Evolutionary conservation across 2,329 filamentous ascomycete species (phyloP), one percentile per base, ranked within the genome.

Genomic region (Microdochium trichocladiopsis): DNA sequence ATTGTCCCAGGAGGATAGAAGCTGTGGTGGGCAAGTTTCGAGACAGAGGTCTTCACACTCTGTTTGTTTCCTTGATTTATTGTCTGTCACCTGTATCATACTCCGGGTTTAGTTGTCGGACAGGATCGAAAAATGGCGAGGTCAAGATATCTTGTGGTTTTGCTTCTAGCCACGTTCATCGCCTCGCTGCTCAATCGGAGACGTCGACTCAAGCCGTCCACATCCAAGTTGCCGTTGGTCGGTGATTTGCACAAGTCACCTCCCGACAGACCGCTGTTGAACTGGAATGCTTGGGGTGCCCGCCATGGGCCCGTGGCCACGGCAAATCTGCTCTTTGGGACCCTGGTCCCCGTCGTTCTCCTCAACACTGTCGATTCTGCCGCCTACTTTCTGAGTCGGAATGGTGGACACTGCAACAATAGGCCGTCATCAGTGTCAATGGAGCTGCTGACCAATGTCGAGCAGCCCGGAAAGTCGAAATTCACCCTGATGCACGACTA

Each of bases 401-500:
- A 12, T 6, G 41, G 41, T 2, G 41, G n/a, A 8, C 41, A 45
- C 41, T 45, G 41, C 41, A 45, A 45, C 41, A 23, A 22, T 18
- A 16, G 41, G 41, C 41, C 41, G 14, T 18, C 5, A 6, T 21
- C 41, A 3, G 41, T 45, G n/a, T 45, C 41, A 9, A 22, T 45
- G 41, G n/a, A 45, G 41, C 12, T 45, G 41, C 41, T 45, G 16
- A 45, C 41, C 5, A 18, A 18, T 18, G 12, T 45, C 41, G 41
- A 45, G 12, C 9, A 21, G 6, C 3, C 6, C 14, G 41, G 41
- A 16, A 21, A 21, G 41, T 45, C 41, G 5, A 21, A 18, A 18
- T 45, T 45, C 47, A 23, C 22, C 10, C 47, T 48, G n/a, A n/a
- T 48, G 47, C 47, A 18, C 47, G 33, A 51, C 33, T 51, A 51